A percentile compares a stretch with the other conserved stretches of the same genome.
Conservation (phyloP, 2,329 filamentous ascomycete species). For the Eutypella sp. region DNA sequence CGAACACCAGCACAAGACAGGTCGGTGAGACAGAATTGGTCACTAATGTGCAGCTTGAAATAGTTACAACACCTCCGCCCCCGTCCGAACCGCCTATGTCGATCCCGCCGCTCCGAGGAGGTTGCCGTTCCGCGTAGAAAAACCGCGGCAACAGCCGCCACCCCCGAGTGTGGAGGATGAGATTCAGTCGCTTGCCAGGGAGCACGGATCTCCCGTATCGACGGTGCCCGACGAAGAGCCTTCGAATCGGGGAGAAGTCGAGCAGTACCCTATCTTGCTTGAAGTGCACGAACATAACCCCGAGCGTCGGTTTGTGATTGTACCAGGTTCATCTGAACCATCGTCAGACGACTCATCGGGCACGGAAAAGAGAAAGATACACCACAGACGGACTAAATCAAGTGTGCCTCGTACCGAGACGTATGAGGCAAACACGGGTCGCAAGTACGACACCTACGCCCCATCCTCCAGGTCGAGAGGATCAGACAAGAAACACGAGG, state of each 20-base stretch:
- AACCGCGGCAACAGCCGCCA: conserved; percentile 45
- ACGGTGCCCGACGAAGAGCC: conserved; percentile 47
- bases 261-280: conserved; percentile 64
- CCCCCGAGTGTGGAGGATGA: conserved; percentile 68
- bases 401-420: conserved; percentile 12
- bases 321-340: conserved; percentile 35
- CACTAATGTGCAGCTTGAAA: conserved; percentile 13
- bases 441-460: conserved; percentile 32
- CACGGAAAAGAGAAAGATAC: conserved; percentile 11
- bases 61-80: conserved; percentile 11
- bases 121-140: conserved; percentile 16
- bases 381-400: conserved; percentile 11
- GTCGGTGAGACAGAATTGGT: conserved; percentile 1
- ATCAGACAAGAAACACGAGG: conserved; percentile 15
- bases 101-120: conserved; percentile 16
- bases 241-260: conserved; percentile 56
- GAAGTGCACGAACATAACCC: conserved; percentile 56
- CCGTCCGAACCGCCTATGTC: conserved; percentile 15
- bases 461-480: conserved; percentile 23
- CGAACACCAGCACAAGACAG: background rate
- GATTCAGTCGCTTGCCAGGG: conserved; percentile 54
- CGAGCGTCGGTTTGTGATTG: conserved; percentile 62
- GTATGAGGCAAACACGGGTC: conserved; percentile 39
- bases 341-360: conserved; percentile 16
- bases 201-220: conserved; percentile 40